phyloP scores from a whole-genome alignment of 2,329 filamentous ascomycete genomes.

The Xenoacremonium recifei region DNA sequence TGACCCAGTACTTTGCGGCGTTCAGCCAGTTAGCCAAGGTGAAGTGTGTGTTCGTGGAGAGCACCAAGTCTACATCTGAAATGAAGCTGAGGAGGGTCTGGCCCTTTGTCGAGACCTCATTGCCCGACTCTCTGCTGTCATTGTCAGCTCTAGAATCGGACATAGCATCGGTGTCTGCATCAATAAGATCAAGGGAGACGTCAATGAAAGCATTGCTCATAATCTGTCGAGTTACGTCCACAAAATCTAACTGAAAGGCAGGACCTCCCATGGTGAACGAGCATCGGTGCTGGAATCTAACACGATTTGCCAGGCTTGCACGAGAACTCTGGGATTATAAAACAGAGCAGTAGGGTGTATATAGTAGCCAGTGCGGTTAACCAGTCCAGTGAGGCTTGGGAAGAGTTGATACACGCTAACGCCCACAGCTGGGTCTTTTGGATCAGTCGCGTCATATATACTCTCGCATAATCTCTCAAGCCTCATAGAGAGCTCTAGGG shows the following conservation, averaged over 20 bases:
- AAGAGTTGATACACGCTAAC: conserved; percentile 37
- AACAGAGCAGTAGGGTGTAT: conserved; percentile 30
- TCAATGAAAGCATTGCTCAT: conserved; percentile 41
- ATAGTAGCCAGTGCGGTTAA: conserved; percentile 33
- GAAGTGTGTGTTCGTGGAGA: not conserved
- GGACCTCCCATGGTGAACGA: conserved; percentile 35
- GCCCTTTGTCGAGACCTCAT: not conserved
- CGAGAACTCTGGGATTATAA: not conserved
- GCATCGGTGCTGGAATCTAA: conserved; percentile 2
- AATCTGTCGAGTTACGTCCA: conserved; percentile 47
- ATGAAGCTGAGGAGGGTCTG: not conserved
- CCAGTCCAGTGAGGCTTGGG: conserved; percentile 38
- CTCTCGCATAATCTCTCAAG: not conserved
- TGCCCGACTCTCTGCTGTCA: not conserved
- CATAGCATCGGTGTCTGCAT: not conserved
- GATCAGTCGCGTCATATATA: not conserved
- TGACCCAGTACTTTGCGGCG: not conserved
- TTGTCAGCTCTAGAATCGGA: not conserved
- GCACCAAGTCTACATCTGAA: not conserved
- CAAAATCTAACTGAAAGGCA: conserved; percentile 42
- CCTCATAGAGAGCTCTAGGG: not conserved
- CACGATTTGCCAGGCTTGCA: not conserved
- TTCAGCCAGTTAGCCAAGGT: not conserved
- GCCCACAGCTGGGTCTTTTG: not conserved
- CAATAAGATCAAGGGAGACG: not conserved